Evolutionary conservation across 73 alveolate species (phyloP), one percentile per base, ranked within the genome.

Genomic region (Symbiodinium pilosum): DNA sequence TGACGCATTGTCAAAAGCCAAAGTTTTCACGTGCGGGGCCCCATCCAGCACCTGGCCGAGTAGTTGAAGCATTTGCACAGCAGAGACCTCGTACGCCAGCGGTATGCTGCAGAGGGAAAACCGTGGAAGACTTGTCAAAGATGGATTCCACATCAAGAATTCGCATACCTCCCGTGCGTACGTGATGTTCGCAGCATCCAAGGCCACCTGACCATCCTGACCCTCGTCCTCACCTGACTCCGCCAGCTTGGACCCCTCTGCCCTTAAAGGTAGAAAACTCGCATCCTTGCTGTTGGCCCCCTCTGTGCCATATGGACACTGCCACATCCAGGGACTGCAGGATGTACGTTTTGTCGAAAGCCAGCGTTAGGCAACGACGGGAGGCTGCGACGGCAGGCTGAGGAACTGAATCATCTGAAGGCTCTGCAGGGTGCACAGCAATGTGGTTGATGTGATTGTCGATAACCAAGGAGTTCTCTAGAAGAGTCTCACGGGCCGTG

Each of bases 281-380:
- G n/a, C n/a, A n/a, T n/a, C n/a, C n/a, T n/a, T n/a, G n/a, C n/a
- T n/a, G n/a, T n/a, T n/a, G 92, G 41, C 4, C 92, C 92, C 36
- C 41, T 36, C 73, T 84, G 43, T 0, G 73, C 92, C n/a, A 68
- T 41, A 0, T 71, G 73, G 32, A 21, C 51, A 4, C 92, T 68
- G 12, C 42, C 26, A 83, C 42, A 42, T 83, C 92, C 0, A 83
- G 26, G 71, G 71, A 68, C 39, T 24, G 7, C 30, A 83, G 30
- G 69, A 54, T 54, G 71, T 83, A 83, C 30, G 92, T 83, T 43
- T 83, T 83, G 71, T 83, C 92, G n/a, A n/a, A n/a, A n/a, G 71
- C 92, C 4, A 83, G 36, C 14, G 92, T 42, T 24, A 83, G 39
- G 21, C 16, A 14, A n/a, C 87, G 87, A n/a, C n/a, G 83, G 83